A percentile compares a stretch with the other conserved stretches of the same genome.
Evolutionary conservation across 2,329 filamentous ascomycete genomes (phyloP).

Genomic region (Apiospora malaysiana): DNA sequence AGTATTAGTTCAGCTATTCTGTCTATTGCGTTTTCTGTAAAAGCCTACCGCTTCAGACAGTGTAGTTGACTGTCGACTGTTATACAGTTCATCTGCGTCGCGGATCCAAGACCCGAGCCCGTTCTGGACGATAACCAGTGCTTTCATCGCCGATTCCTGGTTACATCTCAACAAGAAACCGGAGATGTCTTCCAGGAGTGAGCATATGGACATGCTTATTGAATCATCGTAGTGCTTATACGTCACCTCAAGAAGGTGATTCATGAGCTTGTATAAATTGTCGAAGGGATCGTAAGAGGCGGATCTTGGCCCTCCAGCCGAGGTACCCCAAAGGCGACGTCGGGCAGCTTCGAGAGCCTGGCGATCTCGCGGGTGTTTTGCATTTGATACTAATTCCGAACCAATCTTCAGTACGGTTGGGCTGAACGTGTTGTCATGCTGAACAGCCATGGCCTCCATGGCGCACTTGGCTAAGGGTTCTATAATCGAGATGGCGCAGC

Average conservation of each 20-base stretch:
- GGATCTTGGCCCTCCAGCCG: slow-evolving; percentile 46
- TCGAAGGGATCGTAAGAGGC: slow-evolving; percentile 67
- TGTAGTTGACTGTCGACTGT: slow-evolving; percentile 46
- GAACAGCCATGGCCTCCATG: slow-evolving; percentile 42
- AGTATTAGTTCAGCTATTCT: neutral
- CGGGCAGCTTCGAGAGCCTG: slow-evolving; percentile 70
- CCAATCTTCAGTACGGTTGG: slow-evolving; percentile 43
- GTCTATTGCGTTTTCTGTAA: neutral
- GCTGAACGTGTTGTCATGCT: slow-evolving; percentile 29
- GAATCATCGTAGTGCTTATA: slow-evolving; percentile 56
- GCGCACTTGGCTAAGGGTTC: slow-evolving; percentile 72
- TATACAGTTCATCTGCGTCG: slow-evolving; percentile 56
- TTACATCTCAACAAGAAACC: slow-evolving; percentile 58
- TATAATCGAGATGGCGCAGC: slow-evolving; percentile 68
- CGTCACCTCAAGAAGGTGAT: slow-evolving; percentile 55
- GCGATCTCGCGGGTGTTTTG: slow-evolving; percentile 63
- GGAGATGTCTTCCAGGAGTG: slow-evolving; percentile 60
- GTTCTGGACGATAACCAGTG: slow-evolving; percentile 65
- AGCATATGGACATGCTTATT: slow-evolving; percentile 43
- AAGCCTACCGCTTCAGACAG: slow-evolving; percentile 53
- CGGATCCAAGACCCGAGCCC: slow-evolving; percentile 69
- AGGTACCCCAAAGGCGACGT: slow-evolving; percentile 69
- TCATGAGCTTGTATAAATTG: slow-evolving; percentile 67
- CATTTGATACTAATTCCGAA: slow-evolving; percentile 51
- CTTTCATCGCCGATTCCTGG: slow-evolving; percentile 55